Percentiles rank a stretch among this genome's conserved stretches.
phyloP scores from a whole-genome alignment of 306 rosid genomes.

The Ceratonia siliqua region DNA sequence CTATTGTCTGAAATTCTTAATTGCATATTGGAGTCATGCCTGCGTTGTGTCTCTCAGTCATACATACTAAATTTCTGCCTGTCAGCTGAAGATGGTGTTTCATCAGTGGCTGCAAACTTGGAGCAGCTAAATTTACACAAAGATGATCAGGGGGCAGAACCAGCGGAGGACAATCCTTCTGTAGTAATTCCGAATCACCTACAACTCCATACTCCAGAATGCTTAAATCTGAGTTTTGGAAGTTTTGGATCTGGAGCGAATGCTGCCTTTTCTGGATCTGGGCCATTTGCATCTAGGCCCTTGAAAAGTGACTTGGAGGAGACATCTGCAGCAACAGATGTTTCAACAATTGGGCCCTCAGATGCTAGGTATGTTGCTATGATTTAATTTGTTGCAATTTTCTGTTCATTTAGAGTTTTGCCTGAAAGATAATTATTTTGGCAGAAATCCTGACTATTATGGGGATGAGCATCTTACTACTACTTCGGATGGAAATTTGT shows the following conservation, averaged over 20 bases:
- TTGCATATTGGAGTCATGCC: background rate
- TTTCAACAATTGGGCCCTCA: conserved; percentile 58
- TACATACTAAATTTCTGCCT: conserved; percentile 7
- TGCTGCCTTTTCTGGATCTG: conserved; percentile 54
- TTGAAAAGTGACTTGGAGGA: conserved; percentile 60
- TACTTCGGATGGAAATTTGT: conserved; percentile 61
- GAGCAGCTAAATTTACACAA: conserved; percentile 59
- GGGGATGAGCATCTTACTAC: conserved; percentile 65
- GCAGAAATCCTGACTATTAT: conserved; percentile 74
- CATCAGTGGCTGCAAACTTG: conserved; percentile 66
- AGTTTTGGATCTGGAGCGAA: conserved; percentile 71
- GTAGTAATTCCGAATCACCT: conserved; percentile 87
- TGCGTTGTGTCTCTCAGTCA: background rate
- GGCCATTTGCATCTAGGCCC: conserved; percentile 45
- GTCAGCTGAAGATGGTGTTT: conserved; percentile 65
- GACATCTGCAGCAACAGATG: conserved; percentile 57
- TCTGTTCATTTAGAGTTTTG: conserved; percentile 2
- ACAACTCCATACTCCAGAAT: conserved; percentile 78
- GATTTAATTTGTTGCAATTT: background rate
- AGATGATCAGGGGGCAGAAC: conserved; percentile 57
- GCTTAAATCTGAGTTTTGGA: conserved; percentile 88
- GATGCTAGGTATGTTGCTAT: conserved; percentile 59
- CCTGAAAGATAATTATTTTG: conserved; percentile 13
- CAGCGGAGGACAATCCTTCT: conserved; percentile 67
- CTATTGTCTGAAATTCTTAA: background rate